Conservation (phyloP, 1,284 basidiomycete species). For the Heterobasidion occidentale region DNA sequence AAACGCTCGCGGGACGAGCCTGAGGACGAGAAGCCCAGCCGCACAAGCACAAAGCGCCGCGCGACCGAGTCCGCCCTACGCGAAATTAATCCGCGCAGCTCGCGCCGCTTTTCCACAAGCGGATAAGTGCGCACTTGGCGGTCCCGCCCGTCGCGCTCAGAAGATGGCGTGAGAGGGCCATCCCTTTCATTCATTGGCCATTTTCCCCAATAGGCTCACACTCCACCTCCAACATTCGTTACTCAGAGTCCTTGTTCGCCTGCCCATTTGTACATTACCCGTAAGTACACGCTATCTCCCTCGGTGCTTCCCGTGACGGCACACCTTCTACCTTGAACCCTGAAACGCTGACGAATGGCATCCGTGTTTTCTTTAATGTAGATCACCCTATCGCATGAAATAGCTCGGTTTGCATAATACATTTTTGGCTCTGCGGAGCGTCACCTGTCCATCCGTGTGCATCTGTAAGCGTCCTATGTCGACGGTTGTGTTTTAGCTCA, state of each 20-base stretch:
- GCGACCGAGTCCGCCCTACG: constrained; percentile 9
- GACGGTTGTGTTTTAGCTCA: neutral
- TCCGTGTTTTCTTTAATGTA: neutral
- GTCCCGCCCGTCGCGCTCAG: neutral
- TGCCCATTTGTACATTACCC: neutral
- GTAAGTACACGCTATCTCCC: neutral
- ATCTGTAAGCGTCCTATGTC: neutral
- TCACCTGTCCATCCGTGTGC: neutral
- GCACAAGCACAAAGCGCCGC: constrained; percentile 25
- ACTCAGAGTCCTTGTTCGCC: neutral
- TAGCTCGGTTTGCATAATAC: neutral
- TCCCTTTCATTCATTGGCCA: no score
- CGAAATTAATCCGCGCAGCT: neutral
- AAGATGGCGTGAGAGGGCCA: no score
- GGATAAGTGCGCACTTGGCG: neutral
- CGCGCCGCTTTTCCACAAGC: neutral
- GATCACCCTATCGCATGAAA: neutral
- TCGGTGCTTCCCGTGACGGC: neutral
- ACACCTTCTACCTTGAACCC: neutral
- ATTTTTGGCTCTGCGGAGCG: neutral
- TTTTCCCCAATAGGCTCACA: no score
- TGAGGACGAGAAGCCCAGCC: constrained; percentile 16
- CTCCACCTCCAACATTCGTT: neutral
- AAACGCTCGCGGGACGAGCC: constrained; percentile 34
- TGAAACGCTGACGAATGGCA: neutral